phyloP scores from a whole-genome alignment of 345 rosid species.

The Populus ilicifolia region DNA sequence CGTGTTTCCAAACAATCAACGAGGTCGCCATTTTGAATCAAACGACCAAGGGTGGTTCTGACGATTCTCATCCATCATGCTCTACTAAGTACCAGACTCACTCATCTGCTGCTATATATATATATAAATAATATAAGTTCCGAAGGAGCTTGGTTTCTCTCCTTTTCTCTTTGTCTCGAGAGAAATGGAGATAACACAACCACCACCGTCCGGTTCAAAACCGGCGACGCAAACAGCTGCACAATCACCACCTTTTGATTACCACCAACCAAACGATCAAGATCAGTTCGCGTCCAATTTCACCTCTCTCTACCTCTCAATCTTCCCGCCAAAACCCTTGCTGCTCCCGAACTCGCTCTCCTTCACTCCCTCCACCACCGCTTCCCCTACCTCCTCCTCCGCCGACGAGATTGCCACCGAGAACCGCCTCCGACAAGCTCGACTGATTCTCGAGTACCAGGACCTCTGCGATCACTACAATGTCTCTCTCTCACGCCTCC shows the following conservation, averaged over 20 bases:
- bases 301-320: constrained; percentile 52
- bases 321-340: constrained; percentile 58
- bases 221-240: constrained; percentile 17
- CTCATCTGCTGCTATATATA: too few species aligned
- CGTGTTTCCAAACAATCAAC: not conserved
- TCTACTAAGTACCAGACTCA: not conserved
- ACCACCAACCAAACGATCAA: constrained; percentile 12
- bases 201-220: constrained; percentile 31
- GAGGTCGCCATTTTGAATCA: not conserved
- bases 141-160: not conserved
- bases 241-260: constrained; percentile 32
- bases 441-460: constrained; percentile 63
- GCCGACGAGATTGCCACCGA: constrained; percentile 37
- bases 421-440: constrained; percentile 63
- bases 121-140: not conserved
- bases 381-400: constrained; percentile 28
- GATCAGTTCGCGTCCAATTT: constrained; percentile 48
- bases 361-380: constrained; percentile 50
- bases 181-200: constrained; percentile 36
- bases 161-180: not conserved
- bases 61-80: not conserved
- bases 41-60: not conserved
- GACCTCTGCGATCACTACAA: constrained; percentile 62
- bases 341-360: constrained; percentile 39
- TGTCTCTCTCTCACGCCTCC: constrained; percentile 39